phyloP scores from a whole-genome alignment of 345 rosid genomes.

The Corchorus capsularis region DNA sequence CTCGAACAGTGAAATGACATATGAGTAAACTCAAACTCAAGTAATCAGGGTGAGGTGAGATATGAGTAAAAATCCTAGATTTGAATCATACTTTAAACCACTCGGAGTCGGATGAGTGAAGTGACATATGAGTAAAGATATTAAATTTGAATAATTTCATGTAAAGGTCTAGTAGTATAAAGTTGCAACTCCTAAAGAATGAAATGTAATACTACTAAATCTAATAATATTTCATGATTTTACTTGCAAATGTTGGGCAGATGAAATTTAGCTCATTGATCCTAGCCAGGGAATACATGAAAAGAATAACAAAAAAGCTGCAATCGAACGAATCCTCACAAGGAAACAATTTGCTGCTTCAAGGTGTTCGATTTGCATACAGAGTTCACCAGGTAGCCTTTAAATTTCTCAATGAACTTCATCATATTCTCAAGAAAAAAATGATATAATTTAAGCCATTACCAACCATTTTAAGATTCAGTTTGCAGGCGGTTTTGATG shows the following conservation, averaged over 20 bases:
- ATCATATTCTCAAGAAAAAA: background rate
- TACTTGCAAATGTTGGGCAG: conserved; percentile 38
- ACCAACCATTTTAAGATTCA: conserved; percentile 34
- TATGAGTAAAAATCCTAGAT: too few relatives aligned
- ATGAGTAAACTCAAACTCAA: too few relatives aligned
- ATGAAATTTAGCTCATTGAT: conserved; percentile 67
- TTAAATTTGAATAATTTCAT: too few relatives aligned
- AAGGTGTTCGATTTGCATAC: conserved; percentile 81
- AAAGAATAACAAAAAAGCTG: conserved; percentile 55
- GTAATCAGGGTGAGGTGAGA: too few relatives aligned
- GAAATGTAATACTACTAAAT: too few relatives aligned
- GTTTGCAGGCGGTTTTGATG: conserved; percentile 95
- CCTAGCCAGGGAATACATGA: conserved; percentile 74
- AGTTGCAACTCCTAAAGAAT: too few relatives aligned
- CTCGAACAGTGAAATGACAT: too few relatives aligned
- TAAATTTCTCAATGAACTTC: background rate
- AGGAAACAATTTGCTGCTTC: conserved; percentile 60
- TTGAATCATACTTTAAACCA: too few relatives aligned
- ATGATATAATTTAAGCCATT: background rate
- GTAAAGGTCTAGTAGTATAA: too few relatives aligned
- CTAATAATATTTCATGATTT: background rate
- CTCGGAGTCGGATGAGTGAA: too few relatives aligned
- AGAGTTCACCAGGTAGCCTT: conserved; percentile 76
- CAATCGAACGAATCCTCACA: conserved; percentile 29
- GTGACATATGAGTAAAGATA: too few relatives aligned